Percentiles rank a stretch among this genome's conserved stretches.
phyloP scores from a whole-genome alignment of 169 alveolate species.

The Plasmodium blacklocki region DNA sequence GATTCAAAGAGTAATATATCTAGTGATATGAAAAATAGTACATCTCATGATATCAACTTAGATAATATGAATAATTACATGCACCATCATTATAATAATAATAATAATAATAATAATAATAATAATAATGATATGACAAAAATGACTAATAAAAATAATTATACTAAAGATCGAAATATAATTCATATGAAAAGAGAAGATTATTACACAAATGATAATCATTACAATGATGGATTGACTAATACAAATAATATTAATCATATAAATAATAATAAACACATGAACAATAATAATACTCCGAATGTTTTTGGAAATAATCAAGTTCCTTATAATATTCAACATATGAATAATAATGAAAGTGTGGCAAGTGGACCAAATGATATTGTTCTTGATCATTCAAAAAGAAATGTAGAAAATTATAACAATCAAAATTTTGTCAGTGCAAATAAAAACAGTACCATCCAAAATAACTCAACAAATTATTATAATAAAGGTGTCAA shows the following conservation, averaged over 20 bases:
- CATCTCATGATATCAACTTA: neutral
- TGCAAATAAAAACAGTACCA: neutral
- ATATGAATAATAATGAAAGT: neutral
- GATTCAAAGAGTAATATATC: neutral
- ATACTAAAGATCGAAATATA: constrained; percentile 15
- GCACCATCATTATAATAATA: no score
- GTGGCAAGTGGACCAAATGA: neutral
- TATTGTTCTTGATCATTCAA: neutral
- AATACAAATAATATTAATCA: neutral
- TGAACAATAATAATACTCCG: neutral
- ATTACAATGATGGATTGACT: no score
- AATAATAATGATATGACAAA: neutral
- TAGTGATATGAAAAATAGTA: neutral
- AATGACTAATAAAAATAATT: neutral
- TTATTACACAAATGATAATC: neutral
- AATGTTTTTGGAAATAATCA: neutral
- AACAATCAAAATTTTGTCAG: neutral
- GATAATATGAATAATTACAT: no score
- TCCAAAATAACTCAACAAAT: neutral
- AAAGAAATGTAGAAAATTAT: neutral
- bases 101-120: neutral
- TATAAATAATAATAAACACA: neutral
- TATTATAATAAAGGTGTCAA: neutral
- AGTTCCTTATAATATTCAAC: neutral
- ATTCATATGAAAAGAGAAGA: constrained; percentile 21